Conservation (phyloP, 108 stramenopile species). For the Epipyxis sp. region DNA sequence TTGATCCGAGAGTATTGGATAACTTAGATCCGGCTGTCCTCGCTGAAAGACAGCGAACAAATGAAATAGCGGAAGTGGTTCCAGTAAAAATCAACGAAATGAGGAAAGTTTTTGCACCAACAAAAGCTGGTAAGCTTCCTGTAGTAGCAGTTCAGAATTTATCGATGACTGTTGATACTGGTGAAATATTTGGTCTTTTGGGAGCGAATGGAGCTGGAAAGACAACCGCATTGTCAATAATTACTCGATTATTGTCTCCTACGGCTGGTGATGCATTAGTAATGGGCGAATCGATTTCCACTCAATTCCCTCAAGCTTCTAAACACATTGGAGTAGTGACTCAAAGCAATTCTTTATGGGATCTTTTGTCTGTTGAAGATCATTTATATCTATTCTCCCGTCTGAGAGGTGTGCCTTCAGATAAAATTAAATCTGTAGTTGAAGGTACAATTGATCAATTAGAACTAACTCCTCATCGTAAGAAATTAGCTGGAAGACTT, state of each 20-base stretch:
- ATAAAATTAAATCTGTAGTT: background rate
- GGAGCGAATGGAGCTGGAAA: conserved; percentile 50
- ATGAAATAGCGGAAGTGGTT: background rate
- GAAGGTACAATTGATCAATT: conserved; percentile 17
- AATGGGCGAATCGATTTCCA: conserved; percentile 2
- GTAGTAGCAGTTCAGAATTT: conserved; percentile 30
- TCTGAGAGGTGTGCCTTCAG: background rate
- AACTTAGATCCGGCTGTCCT: background rate
- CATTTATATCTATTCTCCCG: conserved; percentile 34
- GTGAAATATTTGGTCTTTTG: conserved; percentile 51
- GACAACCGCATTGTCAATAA: conserved; percentile 35
- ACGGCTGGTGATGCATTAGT: conserved; percentile 32
- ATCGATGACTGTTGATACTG: conserved; percentile 29
- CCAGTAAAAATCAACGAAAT: background rate
- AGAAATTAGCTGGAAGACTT: background rate
- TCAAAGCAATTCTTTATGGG: conserved; percentile 37
- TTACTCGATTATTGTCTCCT: conserved; percentile 32
- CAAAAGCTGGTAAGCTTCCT: background rate
- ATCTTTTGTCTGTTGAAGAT: conserved; percentile 27
- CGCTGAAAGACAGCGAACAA: background rate
- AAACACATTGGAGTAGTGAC: conserved; percentile 21
- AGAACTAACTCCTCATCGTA: background rate
- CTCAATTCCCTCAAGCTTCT: background rate
- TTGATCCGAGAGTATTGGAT: background rate
- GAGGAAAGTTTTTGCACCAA: background rate